Evolutionary conservation across 768 basidiomycete species (phyloP).

Genomic region (Daedalea quercina): DNA sequence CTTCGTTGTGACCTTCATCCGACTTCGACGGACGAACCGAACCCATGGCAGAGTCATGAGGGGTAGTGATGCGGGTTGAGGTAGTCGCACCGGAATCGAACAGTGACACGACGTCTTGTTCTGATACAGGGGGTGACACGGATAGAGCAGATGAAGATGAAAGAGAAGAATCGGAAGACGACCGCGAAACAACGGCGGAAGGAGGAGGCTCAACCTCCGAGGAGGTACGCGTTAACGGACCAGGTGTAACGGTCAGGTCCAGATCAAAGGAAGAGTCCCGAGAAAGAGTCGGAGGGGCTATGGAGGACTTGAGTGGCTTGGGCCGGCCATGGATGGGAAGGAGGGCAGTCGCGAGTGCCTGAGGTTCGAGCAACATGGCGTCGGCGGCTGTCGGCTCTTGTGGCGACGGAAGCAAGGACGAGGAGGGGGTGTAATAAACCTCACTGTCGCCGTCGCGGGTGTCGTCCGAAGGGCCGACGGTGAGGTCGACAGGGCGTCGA

Average conservation of each 20-base stretch:
- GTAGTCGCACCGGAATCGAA: constrained; percentile 32
- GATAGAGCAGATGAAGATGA: constrained; percentile 17
- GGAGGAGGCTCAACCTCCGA: constrained; percentile 12
- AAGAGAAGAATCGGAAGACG: constrained; percentile 33
- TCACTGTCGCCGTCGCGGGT: constrained; percentile 35
- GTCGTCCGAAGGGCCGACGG: constrained; percentile 8
- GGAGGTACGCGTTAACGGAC: constrained; percentile 22
- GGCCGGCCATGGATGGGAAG: constrained; percentile 18
- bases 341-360: constrained; percentile 21
- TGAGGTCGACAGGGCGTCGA: constrained; percentile 4
- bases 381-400: constrained; percentile 35
- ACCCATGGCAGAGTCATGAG: constrained; percentile 13
- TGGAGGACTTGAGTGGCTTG: constrained; percentile 20
- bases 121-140: constrained; percentile 7
- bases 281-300: constrained; percentile 15
- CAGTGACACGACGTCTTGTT: constrained; percentile 23
- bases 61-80: constrained; percentile 31
- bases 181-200: constrained; percentile 22
- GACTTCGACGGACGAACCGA: constrained; percentile 6
- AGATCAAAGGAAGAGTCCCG: neutral
- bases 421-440: constrained; percentile 54
- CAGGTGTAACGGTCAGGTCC: constrained; percentile 2
- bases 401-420: constrained; percentile 38
- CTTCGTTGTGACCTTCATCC: constrained; percentile 4
- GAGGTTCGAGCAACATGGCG: constrained; percentile 21